Evolutionary conservation across 1,284 basidiomycete genomes (phyloP).

Genomic region (Termitomyces sp.): DNA sequence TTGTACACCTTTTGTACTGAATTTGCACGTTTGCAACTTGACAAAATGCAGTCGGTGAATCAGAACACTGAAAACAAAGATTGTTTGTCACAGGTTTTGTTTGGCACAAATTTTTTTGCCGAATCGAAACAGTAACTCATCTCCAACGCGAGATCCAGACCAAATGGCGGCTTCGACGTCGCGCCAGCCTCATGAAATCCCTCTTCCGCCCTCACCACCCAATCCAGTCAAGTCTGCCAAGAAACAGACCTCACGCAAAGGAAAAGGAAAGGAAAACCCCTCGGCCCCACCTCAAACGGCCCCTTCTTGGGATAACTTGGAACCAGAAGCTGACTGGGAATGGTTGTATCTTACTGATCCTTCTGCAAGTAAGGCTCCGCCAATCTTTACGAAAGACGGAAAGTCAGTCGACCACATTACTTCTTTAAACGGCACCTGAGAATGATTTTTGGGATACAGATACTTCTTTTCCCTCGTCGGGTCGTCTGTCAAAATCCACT

Average conservation of each 20-base stretch:
- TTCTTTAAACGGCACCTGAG: constrained; percentile 1
- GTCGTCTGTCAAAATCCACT: constrained; percentile 77
- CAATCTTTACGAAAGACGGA: constrained; percentile 82
- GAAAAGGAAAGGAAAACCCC: constrained; percentile 25
- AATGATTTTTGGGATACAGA: constrained; percentile 36
- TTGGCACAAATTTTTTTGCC: constrained; percentile 28
- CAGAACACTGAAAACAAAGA: background rate
- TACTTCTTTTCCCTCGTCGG: constrained; percentile 85
- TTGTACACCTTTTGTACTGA: background rate
- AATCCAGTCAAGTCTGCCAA: constrained; percentile 22
- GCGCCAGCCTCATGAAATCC: constrained; percentile 30
- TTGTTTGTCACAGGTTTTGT: constrained; percentile 28
- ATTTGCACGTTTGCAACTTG: background rate
- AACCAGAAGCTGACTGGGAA: constrained; percentile 46
- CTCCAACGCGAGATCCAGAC: constrained; percentile 8
- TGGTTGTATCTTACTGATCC: constrained; percentile 74
- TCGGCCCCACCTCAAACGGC: constrained; percentile 2
- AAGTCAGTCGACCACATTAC: constrained; percentile 48
- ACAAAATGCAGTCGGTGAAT: background rate
- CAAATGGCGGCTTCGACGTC: constrained; percentile 34
- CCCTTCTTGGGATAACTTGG: constrained; percentile 14
- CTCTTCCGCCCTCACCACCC: constrained; percentile 25
- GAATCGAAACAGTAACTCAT: constrained; percentile 10
- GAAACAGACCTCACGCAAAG: constrained; percentile 29
- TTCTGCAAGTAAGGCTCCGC: constrained; percentile 59